Percentiles rank a stretch among this genome's conserved stretches.
Conservation (phyloP, 2,329 filamentous ascomycete species). For the Fonsecaea pedrosoi region DNA sequence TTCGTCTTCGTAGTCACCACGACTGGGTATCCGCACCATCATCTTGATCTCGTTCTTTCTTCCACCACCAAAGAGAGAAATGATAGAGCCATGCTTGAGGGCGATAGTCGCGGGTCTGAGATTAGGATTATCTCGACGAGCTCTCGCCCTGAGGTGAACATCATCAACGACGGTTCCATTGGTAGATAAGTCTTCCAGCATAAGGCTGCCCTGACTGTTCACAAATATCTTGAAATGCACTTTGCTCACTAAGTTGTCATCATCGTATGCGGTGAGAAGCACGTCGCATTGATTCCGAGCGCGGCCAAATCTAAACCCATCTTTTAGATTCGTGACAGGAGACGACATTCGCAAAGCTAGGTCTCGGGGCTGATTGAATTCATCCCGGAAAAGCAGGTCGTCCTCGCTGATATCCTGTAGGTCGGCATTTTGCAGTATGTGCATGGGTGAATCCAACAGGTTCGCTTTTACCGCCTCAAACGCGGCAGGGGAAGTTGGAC, state of each 20-base stretch:
- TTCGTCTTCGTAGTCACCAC: constrained; percentile 70
- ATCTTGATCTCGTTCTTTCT: constrained; percentile 74
- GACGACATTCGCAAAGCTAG: constrained; percentile 83
- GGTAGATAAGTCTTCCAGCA: constrained; percentile 94
- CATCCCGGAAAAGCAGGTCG: constrained; percentile 45
- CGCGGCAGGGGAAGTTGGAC: constrained; percentile 76
- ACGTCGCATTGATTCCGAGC: constrained; percentile 75
- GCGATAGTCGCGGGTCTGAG: constrained; percentile 61
- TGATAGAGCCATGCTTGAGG: constrained; percentile 73
- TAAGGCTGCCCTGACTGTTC: constrained; percentile 82
- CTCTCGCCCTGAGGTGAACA: constrained; percentile 62
- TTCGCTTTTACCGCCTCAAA: constrained; percentile 71
- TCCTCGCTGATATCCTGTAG: constrained; percentile 51
- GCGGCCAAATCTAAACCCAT: constrained; percentile 87
- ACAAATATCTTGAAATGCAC: constrained; percentile 94
- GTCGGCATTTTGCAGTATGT: constrained; percentile 63
- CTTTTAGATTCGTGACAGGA: constrained; percentile 67
- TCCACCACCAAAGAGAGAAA: constrained; percentile 66
- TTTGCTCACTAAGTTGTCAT: constrained; percentile 80
- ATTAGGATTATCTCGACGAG: constrained; percentile 31
- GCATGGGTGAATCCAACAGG: constrained; percentile 59
- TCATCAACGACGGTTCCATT: constrained; percentile 91
- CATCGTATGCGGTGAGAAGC: constrained; percentile 71
- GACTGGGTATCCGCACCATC: constrained; percentile 80
- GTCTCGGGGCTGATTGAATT: constrained; percentile 55